Conservation (phyloP, 2,329 filamentous ascomycete species). For the Leptosphaerulina australis region DNA sequence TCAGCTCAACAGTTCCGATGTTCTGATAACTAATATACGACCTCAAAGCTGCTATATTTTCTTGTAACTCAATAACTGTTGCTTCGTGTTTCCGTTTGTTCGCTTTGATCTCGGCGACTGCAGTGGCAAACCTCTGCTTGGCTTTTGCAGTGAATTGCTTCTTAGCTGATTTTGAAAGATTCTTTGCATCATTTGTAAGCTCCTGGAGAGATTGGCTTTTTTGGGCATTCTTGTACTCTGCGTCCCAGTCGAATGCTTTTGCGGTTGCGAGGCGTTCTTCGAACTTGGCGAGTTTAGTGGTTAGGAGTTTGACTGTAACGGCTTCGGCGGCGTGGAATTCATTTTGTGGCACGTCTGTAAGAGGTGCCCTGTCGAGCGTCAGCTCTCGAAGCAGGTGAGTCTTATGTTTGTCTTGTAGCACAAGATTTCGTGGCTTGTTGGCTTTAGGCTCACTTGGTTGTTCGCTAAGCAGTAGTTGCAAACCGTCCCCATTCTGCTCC, state of each 20-base stretch:
- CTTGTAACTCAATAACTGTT: background rate
- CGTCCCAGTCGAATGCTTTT: background rate
- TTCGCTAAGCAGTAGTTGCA: background rate
- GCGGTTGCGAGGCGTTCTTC: background rate
- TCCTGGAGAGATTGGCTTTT: background rate
- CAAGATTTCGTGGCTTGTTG: background rate
- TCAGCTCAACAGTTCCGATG: too few species aligned
- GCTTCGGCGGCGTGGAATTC: background rate
- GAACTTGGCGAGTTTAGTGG: background rate
- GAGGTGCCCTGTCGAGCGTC: background rate
- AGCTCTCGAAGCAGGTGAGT: slow-evolving; percentile 5
- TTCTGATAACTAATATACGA: background rate
- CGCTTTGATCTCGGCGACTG: background rate
- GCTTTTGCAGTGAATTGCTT: background rate
- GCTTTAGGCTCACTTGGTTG: background rate
- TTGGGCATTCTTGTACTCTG: background rate
- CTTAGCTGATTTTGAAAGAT: background rate
- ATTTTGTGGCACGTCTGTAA: background rate
- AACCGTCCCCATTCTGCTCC: background rate
- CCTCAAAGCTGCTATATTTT: background rate
- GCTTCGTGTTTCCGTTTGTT: background rate
- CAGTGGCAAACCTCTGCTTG: background rate
- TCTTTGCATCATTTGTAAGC: background rate
- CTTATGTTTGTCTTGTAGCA: background rate
- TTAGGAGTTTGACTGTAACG: background rate